Evolutionary conservation across 73 alveolate genomes (phyloP), one percentile per base, ranked within the genome.

Genomic region (Uronychia setigera): DNA sequence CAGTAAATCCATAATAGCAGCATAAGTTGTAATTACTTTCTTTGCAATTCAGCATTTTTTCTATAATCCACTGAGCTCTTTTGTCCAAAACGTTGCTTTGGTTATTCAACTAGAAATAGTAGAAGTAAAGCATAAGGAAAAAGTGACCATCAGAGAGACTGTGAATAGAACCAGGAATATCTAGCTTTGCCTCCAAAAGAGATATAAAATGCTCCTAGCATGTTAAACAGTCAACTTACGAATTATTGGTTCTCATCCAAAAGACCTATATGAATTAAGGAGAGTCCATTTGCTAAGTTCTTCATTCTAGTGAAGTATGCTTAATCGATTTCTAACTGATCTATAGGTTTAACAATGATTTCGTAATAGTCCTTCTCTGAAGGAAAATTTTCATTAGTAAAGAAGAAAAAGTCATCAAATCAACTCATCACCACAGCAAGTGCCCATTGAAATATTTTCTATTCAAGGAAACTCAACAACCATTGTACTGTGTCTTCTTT

Each of bases 321-420:
- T 25, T 67, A 29, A 30, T 46, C 33, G 28, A 88, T 83, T 33
- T 82, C 94, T 0, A 57, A 76, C 29, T 19, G 58, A 35, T 91
- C 11, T 1, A 80, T 79, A 59, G 94, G 94, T 60, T 88, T 82
- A 33, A 19, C 74, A 32, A 88, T 82, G 1, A 88, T 57, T 26
- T 83, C 79, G 35, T 77, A 88, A 75, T 88, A 88, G 59, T 86
- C 91, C 35, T 31, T 0, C 19, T 31, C 74, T 0, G 83, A 30
- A 28, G 82, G 90, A 60, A 88, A 88, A 78, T 59, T 46, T 26
- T 82, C 84, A 59, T 83, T 74, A 26, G 60, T 78, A 46, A 77
- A 60, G 58, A 88, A 83, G 57, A 77, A 26, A 34, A 88, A 88
- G 30, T 81, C 58, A 0, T 77, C 91, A 77, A 88, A 88, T 0